These are phyloP conservation scores for Pseudogymnoascus sp. DNA, from an alignment of 2,329 filamentous ascomycete species.

Conservation along the genomic window DNA sequence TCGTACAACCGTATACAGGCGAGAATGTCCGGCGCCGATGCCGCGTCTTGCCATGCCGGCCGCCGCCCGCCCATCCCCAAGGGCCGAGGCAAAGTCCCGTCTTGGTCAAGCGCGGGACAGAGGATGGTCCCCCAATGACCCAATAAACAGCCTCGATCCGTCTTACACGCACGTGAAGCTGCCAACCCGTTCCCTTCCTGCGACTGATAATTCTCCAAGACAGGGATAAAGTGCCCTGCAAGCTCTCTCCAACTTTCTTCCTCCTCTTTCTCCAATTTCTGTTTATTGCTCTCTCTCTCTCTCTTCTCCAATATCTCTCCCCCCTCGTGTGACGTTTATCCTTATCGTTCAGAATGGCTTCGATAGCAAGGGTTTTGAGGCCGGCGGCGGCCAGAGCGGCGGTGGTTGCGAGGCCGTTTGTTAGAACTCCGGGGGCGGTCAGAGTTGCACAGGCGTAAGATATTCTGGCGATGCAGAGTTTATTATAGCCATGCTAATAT, in stretches of 20 bases:
- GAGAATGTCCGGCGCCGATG: not conserved
- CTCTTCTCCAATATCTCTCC: not conserved
- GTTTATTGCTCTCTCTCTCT: not conserved
- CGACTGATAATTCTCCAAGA: constrained; percentile 4
- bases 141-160: not conserved
- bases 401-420: constrained; percentile 30
- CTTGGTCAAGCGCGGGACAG: not conserved
- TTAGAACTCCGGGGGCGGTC: constrained; percentile 30
- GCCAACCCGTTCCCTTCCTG: not conserved
- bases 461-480: not conserved
- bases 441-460: constrained; percentile 35
- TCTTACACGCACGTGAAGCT: constrained; percentile 7
- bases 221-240: not conserved
- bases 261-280: not conserved
- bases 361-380: constrained; percentile 37
- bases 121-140: not conserved
- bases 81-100: constrained; percentile 1
- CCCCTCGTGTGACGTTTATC: not conserved
- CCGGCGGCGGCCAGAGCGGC: constrained; percentile 34
- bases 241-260: not conserved
- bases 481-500: constrained; percentile 1
- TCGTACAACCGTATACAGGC: not conserved
- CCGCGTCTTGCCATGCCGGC: not conserved
- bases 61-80: not conserved
- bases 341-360: constrained; percentile 34